Conservation (phyloP, 2,329 filamentous ascomycete species). For the Fusarium veterinarium region DNA sequence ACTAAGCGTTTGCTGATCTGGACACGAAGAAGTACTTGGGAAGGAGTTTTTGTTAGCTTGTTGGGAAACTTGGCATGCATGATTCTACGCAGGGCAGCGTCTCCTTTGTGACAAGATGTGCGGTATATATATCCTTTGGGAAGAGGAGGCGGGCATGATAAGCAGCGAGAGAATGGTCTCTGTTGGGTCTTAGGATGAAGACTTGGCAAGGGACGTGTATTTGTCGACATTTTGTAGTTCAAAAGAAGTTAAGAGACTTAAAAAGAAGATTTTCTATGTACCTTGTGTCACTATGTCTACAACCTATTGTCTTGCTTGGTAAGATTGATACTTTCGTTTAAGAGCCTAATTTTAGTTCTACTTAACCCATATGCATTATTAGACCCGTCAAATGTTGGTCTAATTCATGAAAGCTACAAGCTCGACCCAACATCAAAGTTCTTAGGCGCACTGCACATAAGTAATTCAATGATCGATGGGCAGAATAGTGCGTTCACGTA, state of each 20-base stretch:
- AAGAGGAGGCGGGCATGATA: conserved; percentile 14
- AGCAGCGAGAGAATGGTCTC: conserved; percentile 32
- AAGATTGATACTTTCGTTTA: background rate
- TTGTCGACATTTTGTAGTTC: conserved; percentile 39
- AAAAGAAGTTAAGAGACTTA: conserved; percentile 36
- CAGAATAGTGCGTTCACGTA: background rate
- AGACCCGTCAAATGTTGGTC: background rate
- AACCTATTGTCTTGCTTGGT: background rate
- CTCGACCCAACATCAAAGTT: background rate
- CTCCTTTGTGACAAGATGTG: conserved; percentile 46
- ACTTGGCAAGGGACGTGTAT: conserved; percentile 33
- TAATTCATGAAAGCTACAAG: background rate
- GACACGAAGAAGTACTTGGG: conserved; percentile 17
- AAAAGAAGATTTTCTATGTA: conserved; percentile 21
- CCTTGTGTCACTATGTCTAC: no score
- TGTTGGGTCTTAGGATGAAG: conserved; percentile 14
- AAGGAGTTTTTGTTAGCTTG: conserved; percentile 43
- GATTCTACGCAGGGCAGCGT: conserved; percentile 44
- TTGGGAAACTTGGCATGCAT: conserved; percentile 44
- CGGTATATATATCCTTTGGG: conserved; percentile 46
- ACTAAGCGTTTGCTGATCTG: conserved; percentile 63
- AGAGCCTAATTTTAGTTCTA: background rate
- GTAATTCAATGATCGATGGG: background rate
- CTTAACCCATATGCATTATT: no score
- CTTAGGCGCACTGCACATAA: background rate